Conservation (phyloP, 2,329 filamentous ascomycete species). For the Bipolaris gigantea region DNA sequence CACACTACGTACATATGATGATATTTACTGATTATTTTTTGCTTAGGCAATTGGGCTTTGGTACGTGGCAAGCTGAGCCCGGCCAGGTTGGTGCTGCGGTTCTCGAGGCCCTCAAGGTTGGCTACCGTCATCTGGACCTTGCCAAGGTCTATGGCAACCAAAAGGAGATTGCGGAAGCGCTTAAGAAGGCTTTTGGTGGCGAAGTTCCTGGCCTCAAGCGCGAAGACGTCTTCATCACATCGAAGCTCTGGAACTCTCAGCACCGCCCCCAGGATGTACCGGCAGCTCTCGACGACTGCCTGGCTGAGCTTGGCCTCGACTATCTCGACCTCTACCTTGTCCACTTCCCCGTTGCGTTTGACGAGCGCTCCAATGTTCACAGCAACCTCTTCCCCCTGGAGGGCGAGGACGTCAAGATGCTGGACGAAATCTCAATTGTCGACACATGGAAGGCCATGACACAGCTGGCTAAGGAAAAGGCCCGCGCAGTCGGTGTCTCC, state of each 20-base stretch:
- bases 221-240: slow-evolving; percentile 55
- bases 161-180: slow-evolving; percentile 32
- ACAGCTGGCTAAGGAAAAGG: slow-evolving; percentile 40
- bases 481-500: slow-evolving; percentile 34
- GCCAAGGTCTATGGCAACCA: slow-evolving; percentile 39
- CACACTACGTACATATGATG: slow-evolving; percentile 59
- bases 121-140: slow-evolving; percentile 37
- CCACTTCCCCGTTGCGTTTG: slow-evolving; percentile 64
- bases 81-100: slow-evolving; percentile 48
- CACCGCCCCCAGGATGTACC: slow-evolving; percentile 68
- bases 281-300: slow-evolving; percentile 70
- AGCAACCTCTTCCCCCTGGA: slow-evolving; percentile 31
- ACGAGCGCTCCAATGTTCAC: slow-evolving; percentile 48
- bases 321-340: slow-evolving; percentile 90
- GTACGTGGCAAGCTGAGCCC: slow-evolving; percentile 38
- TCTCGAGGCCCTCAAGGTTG: slow-evolving; percentile 37
- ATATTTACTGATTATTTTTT: slow-evolving; percentile 51
- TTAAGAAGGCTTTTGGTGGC: slow-evolving; percentile 33
- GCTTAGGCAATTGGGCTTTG: slow-evolving; percentile 55
- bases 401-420: slow-evolving; percentile 27
- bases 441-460: slow-evolving; percentile 47
- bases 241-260: slow-evolving; percentile 90
- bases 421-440: slow-evolving; percentile 61
- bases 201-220: slow-evolving; percentile 53
- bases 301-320: slow-evolving; percentile 77